Evolutionary conservation across 257 asterid species (phyloP).

Genomic region (Solanum piurae): DNA sequence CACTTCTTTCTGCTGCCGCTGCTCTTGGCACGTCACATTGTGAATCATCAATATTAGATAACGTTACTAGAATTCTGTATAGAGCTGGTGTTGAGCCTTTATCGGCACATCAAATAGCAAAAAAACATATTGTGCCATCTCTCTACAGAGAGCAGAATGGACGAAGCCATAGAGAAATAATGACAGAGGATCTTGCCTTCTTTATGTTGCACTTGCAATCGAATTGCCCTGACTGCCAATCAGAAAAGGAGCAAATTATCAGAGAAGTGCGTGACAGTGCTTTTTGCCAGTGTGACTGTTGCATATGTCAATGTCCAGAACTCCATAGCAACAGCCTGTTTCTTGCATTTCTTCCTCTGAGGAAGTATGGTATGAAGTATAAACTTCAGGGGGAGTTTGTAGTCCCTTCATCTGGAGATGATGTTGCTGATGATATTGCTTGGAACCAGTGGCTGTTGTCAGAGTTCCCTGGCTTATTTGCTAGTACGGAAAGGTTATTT

Average conservation of each 20-base stretch:
- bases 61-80: conserved; percentile 58
- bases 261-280: conserved; percentile 45
- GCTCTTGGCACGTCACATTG: conserved; percentile 31
- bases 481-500: conserved; percentile 54
- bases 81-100: conserved; percentile 75
- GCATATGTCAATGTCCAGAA: not conserved
- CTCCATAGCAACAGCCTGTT: conserved; percentile 60
- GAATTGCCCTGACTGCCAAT: conserved; percentile 45
- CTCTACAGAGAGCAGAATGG: conserved; percentile 35
- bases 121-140: conserved; percentile 67
- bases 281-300: not conserved
- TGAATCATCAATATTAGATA: conserved; percentile 34
- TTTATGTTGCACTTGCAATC: conserved; percentile 80
- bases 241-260: conserved; percentile 47
- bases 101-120: conserved; percentile 81
- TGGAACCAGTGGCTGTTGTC: conserved; percentile 94
- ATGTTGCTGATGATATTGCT: conserved; percentile 78
- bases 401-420: conserved; percentile 93
- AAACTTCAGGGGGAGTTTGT: conserved; percentile 89
- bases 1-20: conserved; percentile 52
- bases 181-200: conserved; percentile 76
- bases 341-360: conserved; percentile 88
- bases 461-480: conserved; percentile 73
- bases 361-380: conserved; percentile 83
- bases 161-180: conserved; percentile 33